Conservation (phyloP, 169 alveolate genomes). For the Plasmodium inui region DNA sequence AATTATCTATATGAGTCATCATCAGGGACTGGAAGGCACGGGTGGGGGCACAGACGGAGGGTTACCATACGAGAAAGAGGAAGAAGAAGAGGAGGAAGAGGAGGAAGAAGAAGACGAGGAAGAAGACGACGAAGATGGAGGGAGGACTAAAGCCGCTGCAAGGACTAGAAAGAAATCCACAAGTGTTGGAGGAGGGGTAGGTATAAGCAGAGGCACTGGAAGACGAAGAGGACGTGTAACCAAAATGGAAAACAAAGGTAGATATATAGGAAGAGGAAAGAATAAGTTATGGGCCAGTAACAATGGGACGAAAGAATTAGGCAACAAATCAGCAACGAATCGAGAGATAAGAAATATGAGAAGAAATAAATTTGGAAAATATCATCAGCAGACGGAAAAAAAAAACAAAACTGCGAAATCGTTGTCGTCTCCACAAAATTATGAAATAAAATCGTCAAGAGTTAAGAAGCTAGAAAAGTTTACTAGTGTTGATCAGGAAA, state of each 20-base stretch:
- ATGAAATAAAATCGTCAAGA: slow-evolving; percentile 57
- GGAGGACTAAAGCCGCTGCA: neutral
- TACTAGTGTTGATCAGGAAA: slow-evolving; percentile 67
- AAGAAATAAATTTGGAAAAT: slow-evolving; percentile 31
- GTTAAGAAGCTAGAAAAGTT: slow-evolving; percentile 60
- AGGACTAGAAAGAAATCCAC: neutral
- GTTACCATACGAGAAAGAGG: neutral
- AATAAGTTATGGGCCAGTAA: slow-evolving; percentile 8
- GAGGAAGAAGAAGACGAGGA: neutral
- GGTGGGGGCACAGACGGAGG: neutral
- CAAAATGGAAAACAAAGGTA: slow-evolving; percentile 5
- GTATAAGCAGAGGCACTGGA: neutral
- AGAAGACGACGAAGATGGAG: neutral
- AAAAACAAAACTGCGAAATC: neutral
- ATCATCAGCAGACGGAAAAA: neutral
- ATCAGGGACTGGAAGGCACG: neutral
- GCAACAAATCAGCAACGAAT: slow-evolving; percentile 2
- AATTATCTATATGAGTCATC: slow-evolving; percentile 24
- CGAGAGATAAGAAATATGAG: slow-evolving; percentile 45
- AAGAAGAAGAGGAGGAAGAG: neutral
- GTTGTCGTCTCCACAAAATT: neutral
- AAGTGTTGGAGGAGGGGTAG: neutral
- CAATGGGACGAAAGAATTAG: neutral
- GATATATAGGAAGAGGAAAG: slow-evolving; percentile 16
- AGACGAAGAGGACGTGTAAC: neutral